These are phyloP conservation scores for Cyamopsis tetragonoloba DNA, from an alignment of 306 rosid genomes.

Conservation along the genomic window DNA sequence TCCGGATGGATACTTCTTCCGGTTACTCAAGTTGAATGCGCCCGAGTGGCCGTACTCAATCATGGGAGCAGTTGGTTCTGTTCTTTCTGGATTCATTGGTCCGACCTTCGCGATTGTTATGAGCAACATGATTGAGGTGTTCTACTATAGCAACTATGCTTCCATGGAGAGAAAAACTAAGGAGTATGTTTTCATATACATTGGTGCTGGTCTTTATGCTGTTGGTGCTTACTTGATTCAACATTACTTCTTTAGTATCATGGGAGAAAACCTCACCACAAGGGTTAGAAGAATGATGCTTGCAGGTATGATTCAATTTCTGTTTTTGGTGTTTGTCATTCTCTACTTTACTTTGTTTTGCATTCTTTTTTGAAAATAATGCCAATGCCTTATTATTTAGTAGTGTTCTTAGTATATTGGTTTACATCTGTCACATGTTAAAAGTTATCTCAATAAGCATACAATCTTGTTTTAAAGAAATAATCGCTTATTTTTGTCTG, in stretches of 20 bases:
- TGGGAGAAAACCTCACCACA: conserved; percentile 99
- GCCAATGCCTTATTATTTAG: too few species aligned
- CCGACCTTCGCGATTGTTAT: conserved; percentile 97
- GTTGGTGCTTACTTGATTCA: conserved; percentile 92
- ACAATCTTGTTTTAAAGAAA: too few species aligned
- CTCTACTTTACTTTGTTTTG: not conserved
- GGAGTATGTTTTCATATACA: conserved; percentile 90
- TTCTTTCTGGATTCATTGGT: conserved; percentile 90
- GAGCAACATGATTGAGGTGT: conserved; percentile 98
- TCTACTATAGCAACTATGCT: conserved; percentile 68
- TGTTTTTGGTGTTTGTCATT: not conserved
- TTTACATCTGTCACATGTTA: too few species aligned
- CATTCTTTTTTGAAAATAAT: not conserved
- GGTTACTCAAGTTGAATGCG: conserved; percentile 76
- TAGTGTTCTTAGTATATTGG: too few species aligned
- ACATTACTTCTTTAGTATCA: conserved; percentile 95
- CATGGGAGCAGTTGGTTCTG: conserved; percentile 94
- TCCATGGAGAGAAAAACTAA: conserved; percentile 91
- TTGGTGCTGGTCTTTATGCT: conserved; percentile 92
- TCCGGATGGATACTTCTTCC: conserved; percentile 74
- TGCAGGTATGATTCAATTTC: conserved; percentile 53
- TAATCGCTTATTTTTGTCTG: too few species aligned
- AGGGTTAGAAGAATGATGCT: conserved; percentile 99
- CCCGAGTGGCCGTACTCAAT: conserved; percentile 99
- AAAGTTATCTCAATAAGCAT: too few species aligned